Evolutionary conservation across 495 filamentous ascomycete species (phyloP), one percentile per base, ranked within the genome.

Genomic region (Aspergillus nanangensis): DNA sequence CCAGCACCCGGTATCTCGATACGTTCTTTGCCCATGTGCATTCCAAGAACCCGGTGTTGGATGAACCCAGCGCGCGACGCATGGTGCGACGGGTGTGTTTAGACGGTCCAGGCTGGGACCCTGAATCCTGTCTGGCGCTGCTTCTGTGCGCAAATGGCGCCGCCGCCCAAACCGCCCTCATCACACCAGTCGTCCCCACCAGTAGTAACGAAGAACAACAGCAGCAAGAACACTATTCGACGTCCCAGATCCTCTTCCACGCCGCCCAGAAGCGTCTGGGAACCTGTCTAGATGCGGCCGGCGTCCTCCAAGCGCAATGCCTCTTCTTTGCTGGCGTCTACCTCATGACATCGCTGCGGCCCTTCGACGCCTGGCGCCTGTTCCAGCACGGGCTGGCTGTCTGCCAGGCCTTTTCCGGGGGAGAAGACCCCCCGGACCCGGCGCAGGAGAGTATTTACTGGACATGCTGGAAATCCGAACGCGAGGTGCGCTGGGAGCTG

Each of bases 381-480:
- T 55, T 55, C 32, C 43, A 51, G 14, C 52, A 55, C 19, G 44
- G 47, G 15, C 47, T 48, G 15, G 52, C 52, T 8, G 47, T 50
- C 9, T 50, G 47, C 8, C 38, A 55, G 27, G 47, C 42, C 19
- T 55, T 55, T 19, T 13, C 4, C 36, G 25, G 11, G 5, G 25
- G 7, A 5, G 11, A 11, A 7, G 7, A 10, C 4, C 13, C 14
- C 3, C 14, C n/a, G 4, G 36, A 39, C 18, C 36, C 20, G 2
- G n/a, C 41, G 31, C 45, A 38, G 38, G 54, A 57, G 41, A 54
- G 45, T 14, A 49, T 56, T 13, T 58, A 63, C 21, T 63, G 60
- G 60, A 55, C 57, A 0, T 60, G 57, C 22, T 54, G 57, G 17
- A 63, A 63, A 27, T 63, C 60, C 5, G 60, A 63, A 45, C 44